phyloP scores from a whole-genome alignment of 768 basidiomycete genomes.

The Podaxis sp. region DNA sequence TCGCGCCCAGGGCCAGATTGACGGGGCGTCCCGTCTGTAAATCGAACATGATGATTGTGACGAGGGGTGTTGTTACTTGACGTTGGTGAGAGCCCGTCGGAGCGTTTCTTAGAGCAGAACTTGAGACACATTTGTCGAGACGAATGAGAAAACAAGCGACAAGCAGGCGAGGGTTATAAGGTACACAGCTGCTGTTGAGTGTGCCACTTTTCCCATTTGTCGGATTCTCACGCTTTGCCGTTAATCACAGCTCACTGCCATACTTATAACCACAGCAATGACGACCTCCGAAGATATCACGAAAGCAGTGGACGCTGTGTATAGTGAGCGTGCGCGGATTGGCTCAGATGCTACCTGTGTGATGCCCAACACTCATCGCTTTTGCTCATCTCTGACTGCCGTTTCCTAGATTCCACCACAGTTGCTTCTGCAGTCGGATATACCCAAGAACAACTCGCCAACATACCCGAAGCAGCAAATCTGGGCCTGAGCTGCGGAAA shows the following conservation, averaged over 20 bases:
- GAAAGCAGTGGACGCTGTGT: constrained; percentile 24
- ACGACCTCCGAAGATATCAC: constrained; percentile 15
- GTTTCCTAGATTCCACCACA: constrained; percentile 23
- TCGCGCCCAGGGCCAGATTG: neutral
- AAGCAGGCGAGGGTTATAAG: no score
- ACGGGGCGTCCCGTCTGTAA: neutral
- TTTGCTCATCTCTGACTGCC: neutral
- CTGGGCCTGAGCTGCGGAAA: constrained; percentile 55
- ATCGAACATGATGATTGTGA: neutral
- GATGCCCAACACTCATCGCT: neutral
- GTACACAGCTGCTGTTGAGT: no score
- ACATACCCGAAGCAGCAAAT: constrained; percentile 39
- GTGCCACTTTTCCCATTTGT: no score
- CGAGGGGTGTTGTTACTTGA: neutral
- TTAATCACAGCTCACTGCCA: no score
- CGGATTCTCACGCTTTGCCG: neutral
- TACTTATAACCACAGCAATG: neutral
- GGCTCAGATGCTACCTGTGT: constrained; percentile 20
- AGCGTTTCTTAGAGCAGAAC: neutral
- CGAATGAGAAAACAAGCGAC: no score
- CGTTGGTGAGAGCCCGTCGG: neutral
- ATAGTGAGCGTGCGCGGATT: constrained; percentile 26
- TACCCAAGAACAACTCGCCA: constrained; percentile 33
- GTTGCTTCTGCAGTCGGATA: constrained; percentile 47
- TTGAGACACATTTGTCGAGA: neutral